Evolutionary conservation across 1,284 basidiomycete genomes (phyloP), one percentile per base, ranked within the genome.

Genomic region (Ustilago esculenta): DNA sequence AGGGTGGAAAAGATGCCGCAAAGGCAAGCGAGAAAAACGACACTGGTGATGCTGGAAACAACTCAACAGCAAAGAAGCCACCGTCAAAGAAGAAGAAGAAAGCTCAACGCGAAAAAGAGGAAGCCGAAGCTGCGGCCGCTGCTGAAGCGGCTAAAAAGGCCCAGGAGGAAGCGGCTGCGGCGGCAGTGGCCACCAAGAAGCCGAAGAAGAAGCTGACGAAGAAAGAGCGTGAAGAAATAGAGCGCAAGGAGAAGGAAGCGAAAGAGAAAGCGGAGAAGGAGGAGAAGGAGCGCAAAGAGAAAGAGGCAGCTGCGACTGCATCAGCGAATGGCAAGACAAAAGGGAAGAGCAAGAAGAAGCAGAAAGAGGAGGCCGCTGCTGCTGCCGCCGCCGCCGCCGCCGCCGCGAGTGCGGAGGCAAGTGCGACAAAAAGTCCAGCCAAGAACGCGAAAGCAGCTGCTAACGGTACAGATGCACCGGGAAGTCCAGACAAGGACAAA

Each of bases 201-300:
- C 56, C 58, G 5, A 67, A 58, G 50, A 76, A 75, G 61, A 73
- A 75, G 61, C 57, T 63, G 45, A 75, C 71, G 29, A 79, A 76
- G 39, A 67, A 69, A 37, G 61, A 72, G 37, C 63, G 64, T 23
- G 61, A 63, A 29, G 60, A 65, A 35, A 59, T 51, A 39, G 64
- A 60, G 51, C 44, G 55, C 35, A 56, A 55, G 55, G 68, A 69
- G 48, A 61, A 51, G 41, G 69, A 73, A 44, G 68, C 59, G 45
- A 60, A 59, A 33, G 72, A 64, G 44, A 72, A 84, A 5, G 81
- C 68, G 29, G 63, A 73, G 55, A 61, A 63, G 45, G 69, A 72
- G 36, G 66, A 55, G 41, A 55, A 63, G 46, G 64, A 69, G 43
- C 52, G 58, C 24, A 41, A 78, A 58, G 70, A 69, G 48, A 66